Conservation (phyloP, 139 green algal genomes). For the Micromonas commoda region DNA sequence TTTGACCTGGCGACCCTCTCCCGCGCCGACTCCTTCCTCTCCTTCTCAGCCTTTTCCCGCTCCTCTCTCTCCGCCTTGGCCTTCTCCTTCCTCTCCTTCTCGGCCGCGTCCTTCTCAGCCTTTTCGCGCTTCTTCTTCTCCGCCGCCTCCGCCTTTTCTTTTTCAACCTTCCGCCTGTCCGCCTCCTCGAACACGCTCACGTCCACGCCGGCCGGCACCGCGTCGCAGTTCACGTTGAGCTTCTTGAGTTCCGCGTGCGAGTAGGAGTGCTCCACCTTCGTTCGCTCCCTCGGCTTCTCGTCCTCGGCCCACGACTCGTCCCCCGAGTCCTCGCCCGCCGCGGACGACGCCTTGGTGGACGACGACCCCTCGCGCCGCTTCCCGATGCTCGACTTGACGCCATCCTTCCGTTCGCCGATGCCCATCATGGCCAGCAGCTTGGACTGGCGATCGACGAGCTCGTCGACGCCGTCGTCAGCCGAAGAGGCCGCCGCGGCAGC, state of each 20-base stretch:
- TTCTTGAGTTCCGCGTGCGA: neutral
- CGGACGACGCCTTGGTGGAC: no score
- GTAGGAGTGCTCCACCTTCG: no score
- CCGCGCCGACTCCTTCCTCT: neutral
- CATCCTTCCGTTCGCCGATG: neutral
- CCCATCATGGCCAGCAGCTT: neutral
- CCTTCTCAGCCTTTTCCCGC: neutral
- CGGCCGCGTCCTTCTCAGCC: neutral
- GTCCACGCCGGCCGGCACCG: neutral
- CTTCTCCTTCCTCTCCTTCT: slow-evolving; percentile 1
- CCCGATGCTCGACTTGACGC: neutral
- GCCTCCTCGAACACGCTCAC: neutral
- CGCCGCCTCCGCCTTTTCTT: neutral
- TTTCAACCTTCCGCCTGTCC: neutral
- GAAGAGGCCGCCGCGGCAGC: neutral
- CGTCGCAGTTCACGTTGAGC: neutral
- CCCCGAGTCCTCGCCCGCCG: no score
- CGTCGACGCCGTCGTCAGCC: neutral
- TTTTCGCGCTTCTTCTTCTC: neutral
- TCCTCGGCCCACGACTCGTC: neutral
- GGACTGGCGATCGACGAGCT: neutral
- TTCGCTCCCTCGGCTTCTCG: no score
- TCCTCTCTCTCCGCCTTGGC: neutral
- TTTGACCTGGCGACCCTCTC: neutral
- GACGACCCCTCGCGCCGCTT: no score